A percentile compares a stretch with the other conserved stretches of the same genome.
These are phyloP conservation scores for Tylopilus cervinicoccineus DNA, from an alignment of 768 basidiomycete species.

Conservation along the genomic window DNA sequence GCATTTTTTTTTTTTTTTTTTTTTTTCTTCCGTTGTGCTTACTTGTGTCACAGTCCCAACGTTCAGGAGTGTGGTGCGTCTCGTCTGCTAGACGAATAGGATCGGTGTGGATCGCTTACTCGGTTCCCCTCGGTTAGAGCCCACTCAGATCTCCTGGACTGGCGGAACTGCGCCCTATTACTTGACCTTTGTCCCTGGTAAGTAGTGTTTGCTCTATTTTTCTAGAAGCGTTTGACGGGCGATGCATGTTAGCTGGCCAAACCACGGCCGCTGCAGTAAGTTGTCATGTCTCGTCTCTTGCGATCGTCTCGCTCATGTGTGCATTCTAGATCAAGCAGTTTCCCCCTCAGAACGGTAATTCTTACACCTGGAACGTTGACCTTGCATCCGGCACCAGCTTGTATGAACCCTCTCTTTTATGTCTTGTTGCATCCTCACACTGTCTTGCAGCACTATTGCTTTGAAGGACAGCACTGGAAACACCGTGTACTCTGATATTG, in stretches of 20 bases:
- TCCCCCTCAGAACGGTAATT: constrained; percentile 38
- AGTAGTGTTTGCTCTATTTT: background rate
- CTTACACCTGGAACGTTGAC: constrained; percentile 54
- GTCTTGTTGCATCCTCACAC: background rate
- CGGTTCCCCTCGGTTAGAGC: constrained; percentile 43
- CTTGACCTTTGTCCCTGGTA: constrained; percentile 59
- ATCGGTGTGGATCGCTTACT: background rate
- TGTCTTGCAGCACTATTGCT: constrained; percentile 41
- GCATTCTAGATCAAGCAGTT: constrained; percentile 50
- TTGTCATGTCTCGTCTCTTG: background rate
- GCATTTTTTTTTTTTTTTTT: background rate
- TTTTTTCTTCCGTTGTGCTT: constrained; percentile 1
- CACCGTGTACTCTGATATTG: constrained; percentile 47
- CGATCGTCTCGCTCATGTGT: constrained; percentile 5
- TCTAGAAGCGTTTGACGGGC: background rate
- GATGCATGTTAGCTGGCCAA: constrained; percentile 45
- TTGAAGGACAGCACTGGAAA: constrained; percentile 59
- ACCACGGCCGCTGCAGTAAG: constrained; percentile 48
- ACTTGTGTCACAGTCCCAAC: constrained; percentile 27
- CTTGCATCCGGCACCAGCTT: constrained; percentile 40
- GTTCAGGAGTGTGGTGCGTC: constrained; percentile 51
- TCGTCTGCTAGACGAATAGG: background rate
- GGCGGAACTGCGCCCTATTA: constrained; percentile 56
- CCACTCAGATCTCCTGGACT: constrained; percentile 50
- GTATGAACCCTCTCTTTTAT: constrained; percentile 29